Percentiles rank a stretch among this genome's conserved stretches.
These are phyloP conservation scores for Nemania sp. DNA, from an alignment of 2,329 filamentous ascomycete species.

Conservation along the genomic window DNA sequence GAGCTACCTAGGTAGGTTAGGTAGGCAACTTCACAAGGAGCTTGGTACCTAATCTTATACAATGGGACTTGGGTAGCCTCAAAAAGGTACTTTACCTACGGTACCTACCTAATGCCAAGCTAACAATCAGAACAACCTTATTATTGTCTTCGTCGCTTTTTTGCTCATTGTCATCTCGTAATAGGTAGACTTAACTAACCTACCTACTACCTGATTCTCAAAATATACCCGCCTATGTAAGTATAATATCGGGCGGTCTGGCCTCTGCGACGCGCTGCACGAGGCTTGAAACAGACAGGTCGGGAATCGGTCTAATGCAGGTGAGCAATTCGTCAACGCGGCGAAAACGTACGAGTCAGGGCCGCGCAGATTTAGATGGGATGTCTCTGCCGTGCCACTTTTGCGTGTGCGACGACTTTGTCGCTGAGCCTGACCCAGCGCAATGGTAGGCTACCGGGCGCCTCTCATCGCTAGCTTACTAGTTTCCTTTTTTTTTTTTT, in stretches of 20 bases:
- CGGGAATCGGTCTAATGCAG: conserved; percentile 21
- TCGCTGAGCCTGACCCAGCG: conserved; percentile 18
- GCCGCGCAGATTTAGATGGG: neutral
- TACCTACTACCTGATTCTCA: too few relatives aligned
- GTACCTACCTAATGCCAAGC: too few relatives aligned
- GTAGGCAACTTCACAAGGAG: too few relatives aligned
- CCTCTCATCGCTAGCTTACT: conserved; percentile 6
- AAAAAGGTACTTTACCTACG: too few relatives aligned
- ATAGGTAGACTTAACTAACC: too few relatives aligned
- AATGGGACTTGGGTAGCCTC: too few relatives aligned
- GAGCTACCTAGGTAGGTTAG: too few relatives aligned
- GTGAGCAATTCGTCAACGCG: conserved; percentile 14
- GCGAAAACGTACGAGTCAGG: conserved; percentile 15
- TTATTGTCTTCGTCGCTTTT: neutral
- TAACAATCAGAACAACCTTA: neutral
- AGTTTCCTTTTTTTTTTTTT: too few relatives aligned
- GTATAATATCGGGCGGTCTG: conserved; percentile 14
- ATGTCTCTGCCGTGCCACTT: conserved; percentile 8
- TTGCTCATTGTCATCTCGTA: too few relatives aligned
- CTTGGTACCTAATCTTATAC: too few relatives aligned
- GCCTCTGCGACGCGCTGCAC: conserved; percentile 12
- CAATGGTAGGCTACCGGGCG: conserved; percentile 19
- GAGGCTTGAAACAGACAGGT: conserved; percentile 16
- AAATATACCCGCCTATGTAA: too few relatives aligned
- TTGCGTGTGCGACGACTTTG: neutral